Base-by-base conservation (phyloP, 2,329 filamentous ascomycete genomes). In the Neofusicoccum laricinum region DNA sequence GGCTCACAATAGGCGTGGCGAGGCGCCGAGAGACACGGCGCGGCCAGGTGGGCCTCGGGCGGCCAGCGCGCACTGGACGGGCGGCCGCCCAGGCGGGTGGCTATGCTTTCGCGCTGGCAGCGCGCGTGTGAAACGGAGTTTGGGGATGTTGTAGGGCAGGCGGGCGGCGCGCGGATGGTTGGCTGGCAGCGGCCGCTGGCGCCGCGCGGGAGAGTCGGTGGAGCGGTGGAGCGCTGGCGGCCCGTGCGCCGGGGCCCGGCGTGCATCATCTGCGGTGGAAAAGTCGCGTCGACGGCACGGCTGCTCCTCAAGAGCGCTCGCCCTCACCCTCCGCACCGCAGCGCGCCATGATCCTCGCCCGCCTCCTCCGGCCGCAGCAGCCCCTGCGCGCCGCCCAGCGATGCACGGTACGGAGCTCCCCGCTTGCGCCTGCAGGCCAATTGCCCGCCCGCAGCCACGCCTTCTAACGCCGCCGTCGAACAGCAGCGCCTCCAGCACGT, bases 301-400 rank as follows among this genome's bases (percentile, higher is more conserved):
- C 34, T 25, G 49, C 38, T 14, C 45, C 36, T 62, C 34, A 25
- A 36, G 58, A n/a, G 40, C 38, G n/a, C 45, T 30, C 61, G 48
- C 25, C 38, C 41, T 25, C 38, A 36, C 49, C 51, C 40, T 50
- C 51, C n/a, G 48, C 61, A 55, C 34, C 61, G 19, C 61, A 49
- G 41, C 61, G 45, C 40, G 50, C 62, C 51, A 64, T 64, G 61
- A 64, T 58, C 41, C 62, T 49, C 41, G 43, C 50, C 41, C 63
- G 63, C 14, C 36, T 53, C n/a, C 30, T 43, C 36, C 63, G 63
- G 19, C 57, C 48, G 58, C 57, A 46, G 38, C 48, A 21, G 25
- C 64, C 45, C 36, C 64, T 61, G 48, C 64, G 55, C 48, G 41
- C 49, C 41, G 34, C 19, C 81, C 86, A 68, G 45, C 45, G 62